These are phyloP conservation scores for Blastomyces percursus DNA, from an alignment of 2,329 filamentous ascomycete genomes.

Conservation along the genomic window DNA sequence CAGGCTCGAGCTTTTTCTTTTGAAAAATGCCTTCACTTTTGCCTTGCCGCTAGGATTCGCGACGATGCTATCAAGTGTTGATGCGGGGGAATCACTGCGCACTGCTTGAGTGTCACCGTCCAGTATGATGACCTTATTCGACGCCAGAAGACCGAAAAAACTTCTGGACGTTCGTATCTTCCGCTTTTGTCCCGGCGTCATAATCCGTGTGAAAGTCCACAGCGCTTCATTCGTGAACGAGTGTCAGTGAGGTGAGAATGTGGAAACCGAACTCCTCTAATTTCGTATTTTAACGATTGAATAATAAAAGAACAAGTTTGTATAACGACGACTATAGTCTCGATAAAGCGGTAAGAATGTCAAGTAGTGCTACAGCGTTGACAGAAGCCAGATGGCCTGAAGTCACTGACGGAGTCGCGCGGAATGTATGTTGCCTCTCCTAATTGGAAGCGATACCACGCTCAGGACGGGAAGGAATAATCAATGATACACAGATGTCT, in stretches of 20 bases:
- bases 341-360: background rate
- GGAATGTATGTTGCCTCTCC: background rate
- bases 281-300: background rate
- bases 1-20: slow-evolving; percentile 28
- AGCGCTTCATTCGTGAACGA: slow-evolving; percentile 3
- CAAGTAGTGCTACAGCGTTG: background rate
- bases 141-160: slow-evolving; percentile 18
- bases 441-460: background rate
- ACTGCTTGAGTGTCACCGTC: slow-evolving; percentile 13
- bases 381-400: background rate
- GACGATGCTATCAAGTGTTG: slow-evolving; percentile 18
- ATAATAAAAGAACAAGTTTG: background rate
- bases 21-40: slow-evolving; percentile 24
- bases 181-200: slow-evolving; percentile 16
- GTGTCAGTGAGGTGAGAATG: background rate
- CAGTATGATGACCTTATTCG: slow-evolving; percentile 15
- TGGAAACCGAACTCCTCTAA: background rate
- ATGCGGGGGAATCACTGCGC: slow-evolving; percentile 17
- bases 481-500: background rate
- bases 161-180: slow-evolving; percentile 18
- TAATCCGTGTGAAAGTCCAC: slow-evolving; percentile 7
- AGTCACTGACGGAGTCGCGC: background rate
- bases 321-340: background rate
- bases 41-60: slow-evolving; percentile 14
- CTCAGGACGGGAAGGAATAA: background rate